phyloP scores from a whole-genome alignment of 768 basidiomycete species.

The Chalciporus pseudorubinellus region DNA sequence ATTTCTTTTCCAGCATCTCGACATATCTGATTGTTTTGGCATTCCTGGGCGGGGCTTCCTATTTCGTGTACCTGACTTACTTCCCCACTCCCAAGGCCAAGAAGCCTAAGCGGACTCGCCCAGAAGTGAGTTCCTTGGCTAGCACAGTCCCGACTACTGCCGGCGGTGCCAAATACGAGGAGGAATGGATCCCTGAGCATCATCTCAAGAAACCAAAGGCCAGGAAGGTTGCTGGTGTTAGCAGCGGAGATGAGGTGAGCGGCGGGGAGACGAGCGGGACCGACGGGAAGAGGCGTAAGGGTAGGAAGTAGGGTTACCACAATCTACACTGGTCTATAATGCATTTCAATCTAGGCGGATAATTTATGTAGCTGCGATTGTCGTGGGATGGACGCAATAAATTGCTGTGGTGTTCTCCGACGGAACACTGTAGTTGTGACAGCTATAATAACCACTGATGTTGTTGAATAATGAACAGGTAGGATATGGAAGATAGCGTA shows the following conservation, averaged over 20 bases:
- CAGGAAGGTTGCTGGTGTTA: slow-evolving; percentile 45
- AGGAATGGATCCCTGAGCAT: slow-evolving; percentile 93
- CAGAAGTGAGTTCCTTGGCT: slow-evolving; percentile 52
- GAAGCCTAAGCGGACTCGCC: slow-evolving; percentile 42
- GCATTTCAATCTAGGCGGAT: not conserved
- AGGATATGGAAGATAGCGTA: not conserved
- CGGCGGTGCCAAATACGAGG: slow-evolving; percentile 68
- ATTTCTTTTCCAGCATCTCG: slow-evolving; percentile 40
- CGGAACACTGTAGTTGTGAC: too few relatives aligned
- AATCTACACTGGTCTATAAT: not conserved
- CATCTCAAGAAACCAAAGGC: slow-evolving; percentile 69
- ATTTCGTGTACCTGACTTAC: slow-evolving; percentile 65
- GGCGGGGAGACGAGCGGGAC: slow-evolving; percentile 62
- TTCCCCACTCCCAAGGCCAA: slow-evolving; percentile 60
- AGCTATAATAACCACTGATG: too few relatives aligned
- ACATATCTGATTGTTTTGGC: slow-evolving; percentile 70
- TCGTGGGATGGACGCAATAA: slow-evolving; percentile 5
- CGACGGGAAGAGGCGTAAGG: slow-evolving; percentile 47
- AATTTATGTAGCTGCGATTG: not conserved
- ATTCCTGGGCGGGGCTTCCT: slow-evolving; percentile 60
- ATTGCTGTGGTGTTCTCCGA: not conserved
- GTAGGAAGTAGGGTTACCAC: slow-evolving; percentile 44
- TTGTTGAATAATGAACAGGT: too few relatives aligned
- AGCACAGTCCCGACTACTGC: slow-evolving; percentile 59
- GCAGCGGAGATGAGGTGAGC: slow-evolving; percentile 66